These are phyloP conservation scores for Cronartium ribicola DNA, from an alignment of 1,284 basidiomycete genomes.

Conservation along the genomic window DNA sequence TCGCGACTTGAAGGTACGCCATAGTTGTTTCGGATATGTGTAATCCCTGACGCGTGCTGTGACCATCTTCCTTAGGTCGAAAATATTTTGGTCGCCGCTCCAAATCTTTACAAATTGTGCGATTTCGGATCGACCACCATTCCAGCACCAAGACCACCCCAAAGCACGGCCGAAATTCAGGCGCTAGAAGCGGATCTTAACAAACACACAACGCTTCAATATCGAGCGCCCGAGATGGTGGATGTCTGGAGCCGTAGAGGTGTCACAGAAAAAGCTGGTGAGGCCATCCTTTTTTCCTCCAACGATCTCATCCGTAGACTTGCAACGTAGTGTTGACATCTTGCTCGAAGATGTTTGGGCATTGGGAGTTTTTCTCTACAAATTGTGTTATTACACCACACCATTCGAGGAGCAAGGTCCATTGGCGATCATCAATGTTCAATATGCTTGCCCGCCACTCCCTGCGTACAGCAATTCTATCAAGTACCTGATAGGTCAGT, in stretches of 20 bases:
- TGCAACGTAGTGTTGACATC: neutral
- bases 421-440: conserved; percentile 90
- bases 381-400: conserved; percentile 95
- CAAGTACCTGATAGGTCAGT: conserved; percentile 78
- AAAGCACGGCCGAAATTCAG: conserved; percentile 73
- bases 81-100: conserved; percentile 81
- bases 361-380: conserved; percentile 70
- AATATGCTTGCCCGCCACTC: conserved; percentile 87
- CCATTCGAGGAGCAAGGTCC: conserved; percentile 97
- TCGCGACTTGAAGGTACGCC: conserved; percentile 76
- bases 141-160: conserved; percentile 65
- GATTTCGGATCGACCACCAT: conserved; percentile 93
- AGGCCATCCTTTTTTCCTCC: conserved; percentile 43
- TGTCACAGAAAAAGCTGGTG: conserved; percentile 78
- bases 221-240: conserved; percentile 96
- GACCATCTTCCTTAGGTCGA: conserved; percentile 61
- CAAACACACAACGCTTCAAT: conserved; percentile 88
- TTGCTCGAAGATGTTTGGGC: conserved; percentile 65
- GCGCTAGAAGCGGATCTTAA: conserved; percentile 86
- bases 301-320: neutral
- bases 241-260: conserved; percentile 77
- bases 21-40: neutral
- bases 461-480: conserved; percentile 84
- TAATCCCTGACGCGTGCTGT: neutral
- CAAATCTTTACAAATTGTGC: conserved; percentile 83